Conservation (phyloP, 23 red algal genomes). For the Pyropia haitanensis region DNA sequence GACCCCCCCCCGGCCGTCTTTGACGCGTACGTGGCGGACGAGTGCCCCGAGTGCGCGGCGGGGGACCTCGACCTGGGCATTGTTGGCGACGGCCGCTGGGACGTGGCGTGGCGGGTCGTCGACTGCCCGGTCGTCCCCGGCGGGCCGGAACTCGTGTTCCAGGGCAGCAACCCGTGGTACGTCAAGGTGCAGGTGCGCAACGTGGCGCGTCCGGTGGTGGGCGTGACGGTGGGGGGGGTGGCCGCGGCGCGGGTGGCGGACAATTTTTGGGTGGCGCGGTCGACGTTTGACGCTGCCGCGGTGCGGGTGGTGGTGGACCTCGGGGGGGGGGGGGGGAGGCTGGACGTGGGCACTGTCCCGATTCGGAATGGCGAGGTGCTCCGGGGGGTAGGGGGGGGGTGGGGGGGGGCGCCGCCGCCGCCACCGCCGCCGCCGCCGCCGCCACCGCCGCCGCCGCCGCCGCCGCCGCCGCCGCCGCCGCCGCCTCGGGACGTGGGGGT, state of each 20-base stretch:
- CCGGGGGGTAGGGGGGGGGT: too few relatives aligned
- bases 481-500: too few relatives aligned
- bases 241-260: conserved; percentile 13
- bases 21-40: conserved; percentile 17
- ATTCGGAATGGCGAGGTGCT: too few relatives aligned
- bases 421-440: too few relatives aligned
- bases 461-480: too few relatives aligned
- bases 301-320: too few relatives aligned
- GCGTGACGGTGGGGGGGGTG: conserved; percentile 8
- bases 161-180: conserved; percentile 29
- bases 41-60: conserved; percentile 25
- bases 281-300: too few relatives aligned
- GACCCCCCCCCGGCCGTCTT: conserved; percentile 13
- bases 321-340: too few relatives aligned
- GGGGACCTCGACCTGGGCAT: conserved; percentile 39
- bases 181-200: conserved; percentile 26
- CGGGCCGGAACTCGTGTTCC: conserved; percentile 14
- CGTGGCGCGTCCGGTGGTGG: conserved; percentile 2
- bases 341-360: too few relatives aligned
- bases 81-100: conserved; percentile 29
- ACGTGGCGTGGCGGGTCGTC: conserved; percentile 26
- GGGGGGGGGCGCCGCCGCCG: too few relatives aligned
- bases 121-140: conserved; percentile 7
- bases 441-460: too few relatives aligned
- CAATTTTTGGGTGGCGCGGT: conserved; percentile 12